These are phyloP conservation scores for Blastocystis sp. DNA, from an alignment of 352 stramenopile genomes.

Conservation along the genomic window DNA sequence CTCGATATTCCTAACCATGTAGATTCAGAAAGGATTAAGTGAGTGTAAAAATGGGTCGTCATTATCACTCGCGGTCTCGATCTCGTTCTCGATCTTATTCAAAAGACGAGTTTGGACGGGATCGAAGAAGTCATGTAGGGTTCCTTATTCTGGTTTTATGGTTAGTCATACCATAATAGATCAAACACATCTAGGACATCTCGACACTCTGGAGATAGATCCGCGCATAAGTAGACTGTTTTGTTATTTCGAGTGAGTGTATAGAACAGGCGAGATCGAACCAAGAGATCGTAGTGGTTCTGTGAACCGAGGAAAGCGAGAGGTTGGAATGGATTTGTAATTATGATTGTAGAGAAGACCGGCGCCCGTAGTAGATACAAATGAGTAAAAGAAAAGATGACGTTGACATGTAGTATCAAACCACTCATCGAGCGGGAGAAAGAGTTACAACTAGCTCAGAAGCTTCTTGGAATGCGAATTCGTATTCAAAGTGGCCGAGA, in stretches of 20 bases:
- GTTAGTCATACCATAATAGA: background rate
- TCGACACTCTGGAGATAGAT: background rate
- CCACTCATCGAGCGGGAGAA: background rate
- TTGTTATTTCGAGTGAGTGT: background rate
- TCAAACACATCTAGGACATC: background rate
- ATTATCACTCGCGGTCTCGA: conserved; percentile 8
- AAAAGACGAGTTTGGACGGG: background rate
- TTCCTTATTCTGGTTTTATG: background rate
- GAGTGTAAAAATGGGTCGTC: background rate
- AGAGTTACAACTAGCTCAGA: conserved; percentile 9
- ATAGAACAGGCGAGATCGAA: background rate
- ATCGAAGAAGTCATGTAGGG: background rate
- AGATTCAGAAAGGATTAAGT: background rate
- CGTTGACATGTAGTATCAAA: background rate
- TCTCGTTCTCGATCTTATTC: conserved; percentile 3
- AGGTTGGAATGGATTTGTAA: background rate
- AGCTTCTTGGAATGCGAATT: conserved; percentile 66
- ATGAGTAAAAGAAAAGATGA: background rate
- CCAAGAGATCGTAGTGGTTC: background rate
- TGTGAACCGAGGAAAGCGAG: background rate
- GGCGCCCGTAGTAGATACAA: background rate
- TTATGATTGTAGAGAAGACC: background rate
- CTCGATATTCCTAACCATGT: background rate
- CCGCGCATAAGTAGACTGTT: background rate
- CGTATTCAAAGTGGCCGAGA: conserved; percentile 80